phyloP scores from a whole-genome alignment of 345 rosid species.

The Moricandia moricandioides region DNA sequence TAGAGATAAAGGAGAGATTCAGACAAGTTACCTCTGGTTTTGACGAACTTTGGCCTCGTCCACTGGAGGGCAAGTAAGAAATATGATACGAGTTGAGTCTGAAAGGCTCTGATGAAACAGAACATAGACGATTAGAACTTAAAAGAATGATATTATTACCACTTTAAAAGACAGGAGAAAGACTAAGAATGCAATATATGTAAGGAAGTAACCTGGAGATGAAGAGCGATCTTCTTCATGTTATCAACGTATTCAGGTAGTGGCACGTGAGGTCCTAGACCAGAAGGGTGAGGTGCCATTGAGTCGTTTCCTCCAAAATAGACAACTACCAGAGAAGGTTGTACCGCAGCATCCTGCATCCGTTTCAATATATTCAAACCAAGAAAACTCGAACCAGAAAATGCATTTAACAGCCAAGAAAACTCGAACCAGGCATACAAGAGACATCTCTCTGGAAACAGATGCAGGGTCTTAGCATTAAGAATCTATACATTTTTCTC shows the following conservation, averaged over 20 bases:
- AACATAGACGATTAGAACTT: not conserved
- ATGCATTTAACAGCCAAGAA: not conserved
- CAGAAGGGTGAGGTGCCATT: slow-evolving; percentile 90
- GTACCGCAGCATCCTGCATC: slow-evolving; percentile 61
- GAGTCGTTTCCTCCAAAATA: slow-evolving; percentile 99
- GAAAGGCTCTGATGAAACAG: slow-evolving; percentile 72
- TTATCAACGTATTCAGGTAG: slow-evolving; percentile 75
- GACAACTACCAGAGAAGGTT: slow-evolving; percentile 80
- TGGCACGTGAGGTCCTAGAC: slow-evolving; percentile 92
- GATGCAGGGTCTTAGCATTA: not conserved
- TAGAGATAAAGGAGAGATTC: not conserved
- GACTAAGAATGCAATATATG: not conserved
- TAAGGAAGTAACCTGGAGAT: slow-evolving; percentile 64
- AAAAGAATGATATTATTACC: not conserved
- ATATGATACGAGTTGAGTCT: slow-evolving; percentile 54
- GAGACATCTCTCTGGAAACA: not conserved
- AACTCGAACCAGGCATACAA: not conserved
- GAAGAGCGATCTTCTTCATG: slow-evolving; percentile 74
- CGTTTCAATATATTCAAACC: not conserved
- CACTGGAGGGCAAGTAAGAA: slow-evolving; percentile 85
- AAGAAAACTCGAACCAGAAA: not conserved
- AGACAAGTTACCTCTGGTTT: slow-evolving; percentile 54
- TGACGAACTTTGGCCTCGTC: slow-evolving; percentile 66
- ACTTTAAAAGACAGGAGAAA: not conserved
- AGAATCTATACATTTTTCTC: not conserved